Evolutionary conservation across 805 yeast genomes (phyloP).

Genomic region (Yarrowia sp.): DNA sequence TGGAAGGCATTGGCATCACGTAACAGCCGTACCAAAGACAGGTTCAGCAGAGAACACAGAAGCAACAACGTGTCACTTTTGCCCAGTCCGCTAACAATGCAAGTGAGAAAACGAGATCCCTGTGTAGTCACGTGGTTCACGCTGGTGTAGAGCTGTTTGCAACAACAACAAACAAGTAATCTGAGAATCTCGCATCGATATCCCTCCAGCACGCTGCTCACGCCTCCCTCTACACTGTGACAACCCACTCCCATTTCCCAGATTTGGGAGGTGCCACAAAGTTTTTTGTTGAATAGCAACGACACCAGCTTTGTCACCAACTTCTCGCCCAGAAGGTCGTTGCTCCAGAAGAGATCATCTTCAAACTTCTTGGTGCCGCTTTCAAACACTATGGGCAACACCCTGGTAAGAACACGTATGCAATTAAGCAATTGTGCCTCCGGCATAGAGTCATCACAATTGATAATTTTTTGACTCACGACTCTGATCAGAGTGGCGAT

Average conservation of each 20-base stretch:
- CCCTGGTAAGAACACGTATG: slow-evolving; percentile 5
- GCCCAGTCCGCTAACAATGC: neutral
- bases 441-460: neutral
- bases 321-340: slow-evolving; percentile 2
- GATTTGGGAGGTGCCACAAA: slow-evolving; percentile 1
- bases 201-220: neutral
- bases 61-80: neutral
- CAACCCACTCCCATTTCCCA: slow-evolving; percentile 24
- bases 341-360: slow-evolving; percentile 17
- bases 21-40: neutral
- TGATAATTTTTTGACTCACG: neutral
- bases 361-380: neutral
- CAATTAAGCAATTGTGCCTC: slow-evolving; percentile 10
- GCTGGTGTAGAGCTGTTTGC: neutral
- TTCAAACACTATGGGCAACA: slow-evolving; percentile 9
- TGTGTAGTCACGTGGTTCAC: neutral
- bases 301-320: slow-evolving; percentile 3
- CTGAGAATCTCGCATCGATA: slow-evolving; percentile 11
- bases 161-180: neutral
- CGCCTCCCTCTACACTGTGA: neutral
- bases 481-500: neutral
- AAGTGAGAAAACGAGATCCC: slow-evolving; percentile 5
- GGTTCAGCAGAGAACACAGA: slow-evolving; percentile 5
- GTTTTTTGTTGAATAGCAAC: neutral
- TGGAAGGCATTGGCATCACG: slow-evolving; percentile 8